These are phyloP conservation scores for Penicillium egyptiacum DNA, from an alignment of 495 filamentous ascomycete genomes.

Conservation along the genomic window DNA sequence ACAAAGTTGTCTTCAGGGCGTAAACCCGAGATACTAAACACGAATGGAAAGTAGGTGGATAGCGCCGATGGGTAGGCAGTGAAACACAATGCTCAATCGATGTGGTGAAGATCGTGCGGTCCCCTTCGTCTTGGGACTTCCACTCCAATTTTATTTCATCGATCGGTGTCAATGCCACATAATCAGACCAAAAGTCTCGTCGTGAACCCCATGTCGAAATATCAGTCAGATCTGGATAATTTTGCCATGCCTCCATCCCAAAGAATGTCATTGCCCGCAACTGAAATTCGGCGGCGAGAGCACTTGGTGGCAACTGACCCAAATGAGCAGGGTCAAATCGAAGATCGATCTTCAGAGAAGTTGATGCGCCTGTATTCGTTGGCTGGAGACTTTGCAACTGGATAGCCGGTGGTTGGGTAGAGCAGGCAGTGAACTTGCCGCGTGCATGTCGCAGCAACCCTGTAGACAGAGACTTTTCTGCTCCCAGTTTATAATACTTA, in stretches of 20 bases:
- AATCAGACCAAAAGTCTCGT: slow-evolving; percentile 11
- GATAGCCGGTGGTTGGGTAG: slow-evolving; percentile 9
- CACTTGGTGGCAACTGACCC: neutral
- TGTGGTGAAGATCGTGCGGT: slow-evolving; percentile 6
- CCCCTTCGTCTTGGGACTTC: neutral
- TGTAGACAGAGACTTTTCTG: neutral
- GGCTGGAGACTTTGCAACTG: neutral
- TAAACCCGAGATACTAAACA: slow-evolving; percentile 18
- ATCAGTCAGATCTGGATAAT: slow-evolving; percentile 6
- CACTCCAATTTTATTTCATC: neutral
- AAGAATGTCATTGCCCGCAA: slow-evolving; percentile 15
- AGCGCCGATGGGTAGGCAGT: slow-evolving; percentile 1
- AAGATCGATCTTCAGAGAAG: neutral
- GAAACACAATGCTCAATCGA: neutral
- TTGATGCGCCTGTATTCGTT: neutral
- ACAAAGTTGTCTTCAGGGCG: slow-evolving; percentile 1
- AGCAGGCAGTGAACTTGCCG: neutral
- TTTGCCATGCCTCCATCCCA: slow-evolving; percentile 9
- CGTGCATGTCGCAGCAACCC: neutral
- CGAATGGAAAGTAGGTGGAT: slow-evolving; percentile 15
- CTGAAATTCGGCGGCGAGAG: slow-evolving; percentile 3
- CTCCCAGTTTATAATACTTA: neutral
- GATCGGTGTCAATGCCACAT: neutral
- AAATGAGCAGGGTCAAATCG: neutral
- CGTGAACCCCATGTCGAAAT: slow-evolving; percentile 2